Evolutionary conservation across 371 early-diverging fungal genomes (phyloP), one percentile per base, ranked within the genome.

Genomic region (Dentiscutata heterogama): DNA sequence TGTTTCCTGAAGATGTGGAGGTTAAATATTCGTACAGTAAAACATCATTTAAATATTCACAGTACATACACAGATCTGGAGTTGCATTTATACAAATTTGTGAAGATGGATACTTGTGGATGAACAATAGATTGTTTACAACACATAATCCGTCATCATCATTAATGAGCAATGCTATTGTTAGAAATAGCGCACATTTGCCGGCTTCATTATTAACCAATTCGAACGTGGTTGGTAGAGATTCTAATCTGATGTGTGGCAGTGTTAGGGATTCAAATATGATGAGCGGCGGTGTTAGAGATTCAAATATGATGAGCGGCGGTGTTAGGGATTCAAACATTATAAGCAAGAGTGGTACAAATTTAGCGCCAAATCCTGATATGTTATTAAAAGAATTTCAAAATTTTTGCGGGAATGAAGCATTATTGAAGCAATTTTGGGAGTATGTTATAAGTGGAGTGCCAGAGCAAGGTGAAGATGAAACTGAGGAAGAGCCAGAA

Each of bases 11-110:
- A 22, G 88, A 87, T 8, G 83, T 89, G 1, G 85, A 92, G 20
- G 83, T 94, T 4, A 85, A 85, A 60, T 96, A 93, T 85, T 93
- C 97, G 0, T 95, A 93, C 85, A 87, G 89, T 71, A 90, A 94
- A 35, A 89, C 91, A 1, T 88, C 86, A 0, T 94, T 91, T 87
- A 90, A 91, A 85, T 90, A 94, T 84, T 94, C 96, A 75, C 99
- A 99, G 84, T 97, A 93, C 79, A 92, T 98, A 31, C 98, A 98
- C 86, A 90, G 94, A 60, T 93, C 94, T 0, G 99, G 99, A 0
- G 93, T 94, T 2, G 96, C 96, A 3, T 96, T 98, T 90, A 92
- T 99, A 31, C 97, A 97, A 84, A 94, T 98, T 18, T 89, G 94
- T 20, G 92, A 91, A 5, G 85, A 91, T 4, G 97, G 97, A 0